Evolutionary conservation across 2,329 filamentous ascomycete species (phyloP).

Genomic region (Curvularia hawaiiensis): DNA sequence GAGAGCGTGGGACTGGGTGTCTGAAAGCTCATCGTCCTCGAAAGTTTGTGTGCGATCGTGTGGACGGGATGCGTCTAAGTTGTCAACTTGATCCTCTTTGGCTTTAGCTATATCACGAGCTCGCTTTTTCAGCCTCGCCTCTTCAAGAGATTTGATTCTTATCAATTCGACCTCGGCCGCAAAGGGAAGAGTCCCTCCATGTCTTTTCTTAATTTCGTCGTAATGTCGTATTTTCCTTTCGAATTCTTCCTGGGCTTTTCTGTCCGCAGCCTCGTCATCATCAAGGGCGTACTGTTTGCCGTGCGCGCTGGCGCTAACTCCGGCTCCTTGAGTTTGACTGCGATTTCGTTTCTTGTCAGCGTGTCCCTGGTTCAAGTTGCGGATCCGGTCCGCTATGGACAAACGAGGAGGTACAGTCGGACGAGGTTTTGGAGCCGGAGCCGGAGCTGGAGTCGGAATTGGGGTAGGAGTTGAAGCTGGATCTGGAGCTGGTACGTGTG

Average conservation of each 20-base stretch:
- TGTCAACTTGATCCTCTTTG: slow-evolving; percentile 15
- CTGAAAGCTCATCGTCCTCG: slow-evolving; percentile 14
- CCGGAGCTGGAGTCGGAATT: not conserved
- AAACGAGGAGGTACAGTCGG: not conserved
- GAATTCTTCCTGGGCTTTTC: slow-evolving; percentile 21
- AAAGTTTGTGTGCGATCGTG: not conserved
- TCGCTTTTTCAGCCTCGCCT: slow-evolving; percentile 23
- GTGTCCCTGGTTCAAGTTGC: slow-evolving; percentile 15
- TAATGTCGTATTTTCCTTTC: slow-evolving; percentile 28
- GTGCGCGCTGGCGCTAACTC: slow-evolving; percentile 3
- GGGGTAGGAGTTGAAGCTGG: not conserved
- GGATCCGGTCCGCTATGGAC: slow-evolving; percentile 14
- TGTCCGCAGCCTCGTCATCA: slow-evolving; percentile 17
- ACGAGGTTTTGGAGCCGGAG: not conserved
- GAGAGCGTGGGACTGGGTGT: slow-evolving; percentile 14
- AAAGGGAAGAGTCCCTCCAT: slow-evolving; percentile 28
- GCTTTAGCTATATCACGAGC: slow-evolving; percentile 21
- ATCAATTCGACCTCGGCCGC: slow-evolving; percentile 38
- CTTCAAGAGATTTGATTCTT: slow-evolving; percentile 28
- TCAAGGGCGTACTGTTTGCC: slow-evolving; percentile 9
- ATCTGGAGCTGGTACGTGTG: not conserved
- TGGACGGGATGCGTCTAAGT: slow-evolving; percentile 20
- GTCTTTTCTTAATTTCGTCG: slow-evolving; percentile 23
- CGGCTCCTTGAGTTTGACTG: not conserved
- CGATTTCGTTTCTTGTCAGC: slow-evolving; percentile 10